Evolutionary conservation across 2,329 filamentous ascomycete genomes (phyloP), one percentile per base, ranked within the genome.

Genomic region (Xylariaceae sp.): DNA sequence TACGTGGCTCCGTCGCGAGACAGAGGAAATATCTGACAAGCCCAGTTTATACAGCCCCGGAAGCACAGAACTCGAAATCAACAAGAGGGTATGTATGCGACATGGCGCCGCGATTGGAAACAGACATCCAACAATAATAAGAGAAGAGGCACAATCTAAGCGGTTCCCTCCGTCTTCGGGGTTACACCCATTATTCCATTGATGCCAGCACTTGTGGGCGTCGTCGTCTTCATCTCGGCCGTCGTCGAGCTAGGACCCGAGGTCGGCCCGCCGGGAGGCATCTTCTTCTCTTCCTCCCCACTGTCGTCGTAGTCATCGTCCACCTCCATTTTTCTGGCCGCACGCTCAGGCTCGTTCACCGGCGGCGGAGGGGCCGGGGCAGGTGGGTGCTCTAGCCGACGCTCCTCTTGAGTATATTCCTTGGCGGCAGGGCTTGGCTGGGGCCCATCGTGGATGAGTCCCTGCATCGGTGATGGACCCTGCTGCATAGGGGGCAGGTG

Each of bases 271-370:
- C 52, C 49, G 11, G 54, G 48, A 3, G 51, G 57, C 2, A 57
- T 55, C 56, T 81, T 81, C 63, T 81, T 80, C 37, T 92, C 83
- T 39, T 95, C 90, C 45, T 94, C 89, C 4, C 77, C 86, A 37
- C 89, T 90, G 51, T 96, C 90, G 56, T 96, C 90, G 51, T 98
- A 96, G 56, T 96, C 84, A 57, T 98, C 92, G 47, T 98, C 89
- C 14, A 96, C 85, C 5, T 96, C 90, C 77, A 98, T 93, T 60
- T 94, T 94, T 15, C 92, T 75, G 14, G 88, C 87, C 21, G 92
- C 88, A 33, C 78, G 67, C 57, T 83, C 78, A 8, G 88, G 85
- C 62, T 96, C 90, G 37, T 79, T 80, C 13, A 69, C 59, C 14
- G 70, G 64, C 2, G 70, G 59, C 2, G 70, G 59, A 18, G 72